Evolutionary conservation across 345 rosid genomes (phyloP).

Genomic region (Gossypium longicalyx): DNA sequence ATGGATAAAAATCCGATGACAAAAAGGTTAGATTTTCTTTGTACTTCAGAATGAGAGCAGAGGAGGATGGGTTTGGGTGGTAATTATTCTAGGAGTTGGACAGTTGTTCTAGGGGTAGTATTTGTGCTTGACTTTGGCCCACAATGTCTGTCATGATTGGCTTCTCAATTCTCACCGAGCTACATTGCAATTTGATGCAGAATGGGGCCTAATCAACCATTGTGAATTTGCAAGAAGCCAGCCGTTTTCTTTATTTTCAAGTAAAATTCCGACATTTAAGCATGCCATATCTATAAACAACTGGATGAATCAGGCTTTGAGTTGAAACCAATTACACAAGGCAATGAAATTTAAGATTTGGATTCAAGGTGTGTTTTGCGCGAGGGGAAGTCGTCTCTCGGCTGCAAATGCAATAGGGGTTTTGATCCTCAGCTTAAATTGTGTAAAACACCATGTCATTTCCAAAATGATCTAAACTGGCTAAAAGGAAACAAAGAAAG

Average conservation of each 20-base stretch:
- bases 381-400: too few relatives aligned
- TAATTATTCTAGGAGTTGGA: background rate
- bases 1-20: background rate
- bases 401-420: background rate
- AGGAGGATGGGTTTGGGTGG: background rate
- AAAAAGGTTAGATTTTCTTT: background rate
- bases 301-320: too few relatives aligned
- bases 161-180: background rate
- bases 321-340: too few relatives aligned
- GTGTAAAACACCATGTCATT: background rate
- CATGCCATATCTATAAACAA: too few relatives aligned
- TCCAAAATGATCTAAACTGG: background rate
- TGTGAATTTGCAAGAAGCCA: background rate
- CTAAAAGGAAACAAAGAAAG: background rate
- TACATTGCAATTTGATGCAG: background rate
- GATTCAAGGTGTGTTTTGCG: too few relatives aligned
- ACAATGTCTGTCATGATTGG: constrained; percentile 1
- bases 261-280: too few relatives aligned
- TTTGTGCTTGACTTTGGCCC: background rate
- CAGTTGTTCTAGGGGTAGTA: background rate
- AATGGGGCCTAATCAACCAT: background rate
- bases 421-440: constrained; percentile 12
- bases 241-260: too few relatives aligned
- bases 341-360: too few relatives aligned
- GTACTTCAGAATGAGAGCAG: constrained; percentile 16